Conservation (phyloP, 2,329 filamentous ascomycete species). For the Reticulascus tulasneorum region DNA sequence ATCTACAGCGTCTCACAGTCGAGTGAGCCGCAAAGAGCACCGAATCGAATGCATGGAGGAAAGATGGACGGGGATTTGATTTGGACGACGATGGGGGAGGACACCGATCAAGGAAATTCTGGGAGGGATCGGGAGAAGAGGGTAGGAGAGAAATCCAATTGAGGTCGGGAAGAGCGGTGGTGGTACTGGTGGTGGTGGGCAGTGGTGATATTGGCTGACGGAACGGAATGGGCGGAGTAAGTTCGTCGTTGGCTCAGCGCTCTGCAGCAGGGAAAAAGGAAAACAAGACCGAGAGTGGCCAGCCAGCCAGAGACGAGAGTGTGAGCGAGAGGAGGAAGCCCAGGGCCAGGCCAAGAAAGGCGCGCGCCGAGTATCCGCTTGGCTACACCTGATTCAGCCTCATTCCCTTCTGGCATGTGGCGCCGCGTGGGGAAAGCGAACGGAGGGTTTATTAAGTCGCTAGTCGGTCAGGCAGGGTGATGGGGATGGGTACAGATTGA, state of each 20-base stretch:
- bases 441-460: too few relatives aligned
- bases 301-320: conserved; percentile 12
- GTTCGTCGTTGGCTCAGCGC: too few relatives aligned
- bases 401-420: conserved; percentile 20
- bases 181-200: too few relatives aligned
- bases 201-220: conserved; percentile 15
- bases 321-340: conserved; percentile 9
- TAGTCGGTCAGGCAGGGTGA: too few relatives aligned
- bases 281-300: conserved; percentile 11
- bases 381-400: conserved; percentile 24
- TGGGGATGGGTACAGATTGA: too few relatives aligned
- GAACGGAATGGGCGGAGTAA: conserved; percentile 15
- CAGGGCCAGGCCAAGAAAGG: conserved; percentile 12
- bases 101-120: too few relatives aligned
- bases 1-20: too few relatives aligned
- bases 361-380: conserved; percentile 14
- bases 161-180: too few relatives aligned
- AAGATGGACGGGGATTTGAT: too few relatives aligned
- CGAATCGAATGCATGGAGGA: conserved; percentile 8
- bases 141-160: too few relatives aligned
- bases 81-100: too few relatives aligned
- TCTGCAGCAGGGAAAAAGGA: conserved; percentile 1
- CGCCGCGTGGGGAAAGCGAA: conserved; percentile 13
- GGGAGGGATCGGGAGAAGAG: too few relatives aligned
- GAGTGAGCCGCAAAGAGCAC: conserved; percentile 6